phyloP scores from a whole-genome alignment of 768 basidiomycete species.

The Suillus tomentosus region DNA sequence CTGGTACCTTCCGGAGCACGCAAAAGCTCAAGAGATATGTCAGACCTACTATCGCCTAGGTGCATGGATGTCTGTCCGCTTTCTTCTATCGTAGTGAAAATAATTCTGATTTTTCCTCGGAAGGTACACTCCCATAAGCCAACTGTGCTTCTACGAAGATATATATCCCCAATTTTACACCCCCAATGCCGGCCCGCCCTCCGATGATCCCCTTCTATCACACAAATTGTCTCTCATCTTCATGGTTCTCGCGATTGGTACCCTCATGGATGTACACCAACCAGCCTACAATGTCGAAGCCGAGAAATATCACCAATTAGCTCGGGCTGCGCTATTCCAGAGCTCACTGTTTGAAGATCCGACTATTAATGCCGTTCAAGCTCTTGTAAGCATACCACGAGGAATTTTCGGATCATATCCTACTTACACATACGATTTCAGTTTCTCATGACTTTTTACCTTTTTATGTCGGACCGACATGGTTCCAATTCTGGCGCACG shows the following conservation, averaged over 20 bases:
- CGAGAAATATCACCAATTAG: conserved; percentile 69
- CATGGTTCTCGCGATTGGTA: conserved; percentile 68
- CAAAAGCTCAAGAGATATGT: conserved; percentile 61
- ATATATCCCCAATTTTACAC: conserved; percentile 61
- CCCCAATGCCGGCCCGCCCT: conserved; percentile 41
- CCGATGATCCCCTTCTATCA: conserved; percentile 53
- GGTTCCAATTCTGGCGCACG: conserved; percentile 64
- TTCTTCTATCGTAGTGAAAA: conserved; percentile 7
- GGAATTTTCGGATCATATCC: conserved; percentile 40
- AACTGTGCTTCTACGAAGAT: conserved; percentile 61
- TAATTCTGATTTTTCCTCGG: conserved; percentile 14
- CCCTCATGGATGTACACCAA: conserved; percentile 56
- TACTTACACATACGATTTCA: conserved; percentile 39
- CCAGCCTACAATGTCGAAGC: conserved; percentile 66
- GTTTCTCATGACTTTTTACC: conserved; percentile 72
- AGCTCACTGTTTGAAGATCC: conserved; percentile 68
- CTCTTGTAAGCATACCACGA: conserved; percentile 48
- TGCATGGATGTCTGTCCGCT: conserved; percentile 64
- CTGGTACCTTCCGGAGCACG: conserved; percentile 68
- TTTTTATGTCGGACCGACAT: conserved; percentile 69
- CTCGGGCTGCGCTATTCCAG: conserved; percentile 65
- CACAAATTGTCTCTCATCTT: conserved; percentile 67
- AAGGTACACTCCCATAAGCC: conserved; percentile 70
- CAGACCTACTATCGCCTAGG: conserved; percentile 64
- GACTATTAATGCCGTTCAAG: conserved; percentile 66